Conservation (phyloP, 805 yeast species). For the Kodamaea restingae region DNA sequence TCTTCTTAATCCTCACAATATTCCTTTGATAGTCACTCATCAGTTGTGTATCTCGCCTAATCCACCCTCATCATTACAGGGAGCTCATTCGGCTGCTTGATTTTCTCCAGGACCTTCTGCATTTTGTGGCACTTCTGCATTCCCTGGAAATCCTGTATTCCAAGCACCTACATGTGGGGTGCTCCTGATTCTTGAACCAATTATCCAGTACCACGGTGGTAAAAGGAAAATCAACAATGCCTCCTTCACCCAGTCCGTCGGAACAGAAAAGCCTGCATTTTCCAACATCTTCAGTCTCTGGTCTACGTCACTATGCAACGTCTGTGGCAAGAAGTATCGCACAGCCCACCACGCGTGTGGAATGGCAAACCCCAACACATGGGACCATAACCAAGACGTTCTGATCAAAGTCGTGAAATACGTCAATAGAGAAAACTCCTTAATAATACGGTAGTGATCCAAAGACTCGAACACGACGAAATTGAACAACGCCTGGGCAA, state of each 20-base stretch:
- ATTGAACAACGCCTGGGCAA: neutral
- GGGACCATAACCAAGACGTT: conserved; percentile 25
- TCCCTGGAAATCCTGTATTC: too few relatives aligned
- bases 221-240: conserved; percentile 15
- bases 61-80: too few relatives aligned
- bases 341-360: conserved; percentile 36
- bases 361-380: conserved; percentile 11
- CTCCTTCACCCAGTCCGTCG: conserved; percentile 11
- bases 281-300: conserved; percentile 12
- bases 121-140: neutral
- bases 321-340: conserved; percentile 15
- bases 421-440: neutral
- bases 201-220: conserved; percentile 36
- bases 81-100: too few relatives aligned
- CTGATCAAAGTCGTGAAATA: neutral
- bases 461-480: neutral
- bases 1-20: too few relatives aligned
- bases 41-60: too few relatives aligned
- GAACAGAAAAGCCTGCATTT: conserved; percentile 12
- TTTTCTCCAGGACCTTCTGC: too few relatives aligned
- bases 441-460: neutral
- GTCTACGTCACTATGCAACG: conserved; percentile 14
- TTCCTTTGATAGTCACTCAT: too few relatives aligned
- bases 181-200: neutral
- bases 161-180: too few relatives aligned